Evolutionary conservation across 1,284 basidiomycete species (phyloP).

Genomic region (Neotropicomus parvogracilis): DNA sequence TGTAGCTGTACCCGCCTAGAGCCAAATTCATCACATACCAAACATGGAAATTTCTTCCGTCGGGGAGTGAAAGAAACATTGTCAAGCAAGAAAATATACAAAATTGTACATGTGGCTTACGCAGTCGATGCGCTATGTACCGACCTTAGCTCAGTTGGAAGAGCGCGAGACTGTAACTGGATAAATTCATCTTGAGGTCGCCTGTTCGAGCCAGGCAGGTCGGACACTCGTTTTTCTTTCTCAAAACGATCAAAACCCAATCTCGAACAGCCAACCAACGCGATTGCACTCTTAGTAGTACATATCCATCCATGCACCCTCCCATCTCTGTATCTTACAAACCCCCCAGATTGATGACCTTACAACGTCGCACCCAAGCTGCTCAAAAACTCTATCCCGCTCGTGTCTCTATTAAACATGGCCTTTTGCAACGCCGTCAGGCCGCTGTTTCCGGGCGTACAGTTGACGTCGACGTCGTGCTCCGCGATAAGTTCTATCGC

Average conservation of each 20-base stretch:
- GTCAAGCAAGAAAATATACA: no score
- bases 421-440: constrained; percentile 27
- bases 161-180: constrained; percentile 36
- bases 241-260: not conserved
- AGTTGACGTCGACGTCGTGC: constrained; percentile 22
- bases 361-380: constrained; percentile 18
- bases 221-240: constrained; percentile 30
- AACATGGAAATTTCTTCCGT: no score
- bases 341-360: no score
- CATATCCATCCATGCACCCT: not conserved
- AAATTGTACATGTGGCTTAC: no score
- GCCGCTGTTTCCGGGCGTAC: constrained; percentile 15
- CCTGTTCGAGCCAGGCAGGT: constrained; percentile 58
- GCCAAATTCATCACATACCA: no score
- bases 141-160: constrained; percentile 38
- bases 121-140: not conserved
- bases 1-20: no score
- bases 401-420: constrained; percentile 16
- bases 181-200: constrained; percentile 47
- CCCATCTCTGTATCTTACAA: no score
- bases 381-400: constrained; percentile 21
- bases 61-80: no score
- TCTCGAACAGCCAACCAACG: no score
- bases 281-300: not conserved
- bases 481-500: constrained; percentile 19